These are phyloP conservation scores for Sclerotiophoma versabilis DNA, from an alignment of 2,329 filamentous ascomycete genomes.

Conservation along the genomic window DNA sequence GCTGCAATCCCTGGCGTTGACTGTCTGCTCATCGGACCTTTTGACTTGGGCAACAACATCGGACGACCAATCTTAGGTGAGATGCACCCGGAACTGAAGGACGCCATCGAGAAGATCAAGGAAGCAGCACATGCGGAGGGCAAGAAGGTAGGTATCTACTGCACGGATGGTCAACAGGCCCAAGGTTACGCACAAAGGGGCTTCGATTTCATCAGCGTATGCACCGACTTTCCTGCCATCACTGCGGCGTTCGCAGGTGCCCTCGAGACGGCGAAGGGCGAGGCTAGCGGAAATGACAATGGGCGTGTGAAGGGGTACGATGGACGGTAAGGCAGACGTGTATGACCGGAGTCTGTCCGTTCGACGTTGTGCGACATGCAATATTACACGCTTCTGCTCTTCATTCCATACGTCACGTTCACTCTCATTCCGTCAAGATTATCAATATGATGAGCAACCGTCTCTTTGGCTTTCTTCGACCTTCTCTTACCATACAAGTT, in stretches of 20 bases:
- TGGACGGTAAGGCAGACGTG: conserved; percentile 16
- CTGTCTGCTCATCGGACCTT: conserved; percentile 62
- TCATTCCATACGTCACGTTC: conserved; percentile 8
- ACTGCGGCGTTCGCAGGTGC: conserved; percentile 50
- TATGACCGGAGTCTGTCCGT: background rate
- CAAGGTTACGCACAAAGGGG: conserved; percentile 60
- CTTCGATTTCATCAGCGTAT: conserved; percentile 61
- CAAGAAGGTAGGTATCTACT: conserved; percentile 64
- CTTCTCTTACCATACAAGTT: background rate
- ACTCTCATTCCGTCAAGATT: conserved; percentile 2
- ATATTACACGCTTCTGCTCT: conserved; percentile 2
- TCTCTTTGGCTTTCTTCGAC: background rate
- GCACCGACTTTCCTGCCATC: conserved; percentile 56
- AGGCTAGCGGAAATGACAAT: conserved; percentile 14
- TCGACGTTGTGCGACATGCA: conserved; percentile 9
- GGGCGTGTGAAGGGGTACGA: conserved; percentile 32
- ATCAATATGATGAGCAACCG: background rate
- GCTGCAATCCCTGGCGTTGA: conserved; percentile 62
- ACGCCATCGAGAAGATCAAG: conserved; percentile 60
- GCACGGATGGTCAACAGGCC: conserved; percentile 60
- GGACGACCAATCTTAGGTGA: conserved; percentile 59
- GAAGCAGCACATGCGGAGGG: conserved; percentile 60
- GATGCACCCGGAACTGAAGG: conserved; percentile 59
- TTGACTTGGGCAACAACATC: conserved; percentile 65
- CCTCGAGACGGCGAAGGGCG: conserved; percentile 44